phyloP scores from a whole-genome alignment of 2,329 filamentous ascomycete species.

The Dactylellina haptotyla region DNA sequence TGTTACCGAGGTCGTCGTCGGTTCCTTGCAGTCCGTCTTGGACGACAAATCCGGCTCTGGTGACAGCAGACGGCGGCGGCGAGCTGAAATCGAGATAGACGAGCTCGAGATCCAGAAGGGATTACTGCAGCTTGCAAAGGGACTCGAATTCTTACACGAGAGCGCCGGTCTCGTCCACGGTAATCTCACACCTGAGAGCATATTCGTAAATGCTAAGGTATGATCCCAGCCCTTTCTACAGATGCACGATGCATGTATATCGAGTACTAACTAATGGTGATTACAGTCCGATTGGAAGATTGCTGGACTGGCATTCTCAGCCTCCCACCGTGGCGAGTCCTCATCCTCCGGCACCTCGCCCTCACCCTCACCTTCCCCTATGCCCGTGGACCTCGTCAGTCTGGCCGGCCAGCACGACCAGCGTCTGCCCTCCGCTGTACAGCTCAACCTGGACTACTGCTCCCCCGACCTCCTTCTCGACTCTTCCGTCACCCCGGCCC shows the following conservation, averaged over 20 bases:
- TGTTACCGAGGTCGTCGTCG: constrained; percentile 88
- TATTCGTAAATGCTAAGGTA: constrained; percentile 93
- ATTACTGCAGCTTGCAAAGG: constrained; percentile 89
- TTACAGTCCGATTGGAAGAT: constrained; percentile 94
- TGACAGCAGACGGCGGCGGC: constrained; percentile 73
- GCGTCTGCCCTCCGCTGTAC: constrained; percentile 80
- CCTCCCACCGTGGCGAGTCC: constrained; percentile 78
- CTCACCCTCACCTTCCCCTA: constrained; percentile 73
- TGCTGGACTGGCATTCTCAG: constrained; percentile 89
- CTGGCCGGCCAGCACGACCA: constrained; percentile 75
- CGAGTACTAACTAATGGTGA: constrained; percentile 57
- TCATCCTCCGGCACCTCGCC: constrained; percentile 72
- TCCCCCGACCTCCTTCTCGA: constrained; percentile 96
- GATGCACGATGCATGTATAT: too few relatives aligned
- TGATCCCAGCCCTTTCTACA: constrained; percentile 58
- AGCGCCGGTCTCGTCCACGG: constrained; percentile 93
- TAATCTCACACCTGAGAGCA: constrained; percentile 91
- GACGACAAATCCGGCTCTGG: constrained; percentile 85
- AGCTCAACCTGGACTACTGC: constrained; percentile 90
- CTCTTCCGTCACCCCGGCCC: constrained; percentile 81
- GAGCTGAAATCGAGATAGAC: constrained; percentile 90
- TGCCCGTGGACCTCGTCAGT: constrained; percentile 47
- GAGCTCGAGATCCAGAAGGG: constrained; percentile 98
- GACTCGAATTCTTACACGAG: constrained; percentile 93
- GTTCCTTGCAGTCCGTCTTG: constrained; percentile 82